phyloP scores from a whole-genome alignment of 1,284 basidiomycete species.

The Irpex lacteus region DNA sequence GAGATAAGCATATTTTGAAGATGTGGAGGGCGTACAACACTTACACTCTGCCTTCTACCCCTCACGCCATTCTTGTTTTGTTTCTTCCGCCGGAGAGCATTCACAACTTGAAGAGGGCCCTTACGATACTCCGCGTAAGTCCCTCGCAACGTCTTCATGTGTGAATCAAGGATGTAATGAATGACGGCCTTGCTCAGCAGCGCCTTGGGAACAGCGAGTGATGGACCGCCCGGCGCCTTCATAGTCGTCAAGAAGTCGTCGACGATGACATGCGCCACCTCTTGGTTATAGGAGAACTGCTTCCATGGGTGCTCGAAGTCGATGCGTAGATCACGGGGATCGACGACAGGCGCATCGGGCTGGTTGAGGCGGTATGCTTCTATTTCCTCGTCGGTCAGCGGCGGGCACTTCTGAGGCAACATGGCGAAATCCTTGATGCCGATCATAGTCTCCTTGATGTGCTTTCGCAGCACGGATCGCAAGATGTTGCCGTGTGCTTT shows the following conservation, averaged over 20 bases:
- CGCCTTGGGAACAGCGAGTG: not conserved
- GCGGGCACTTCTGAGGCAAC: not conserved
- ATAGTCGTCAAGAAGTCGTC: not conserved
- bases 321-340: not conserved
- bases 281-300: slow-evolving; percentile 4
- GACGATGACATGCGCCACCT: not conserved
- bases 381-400: slow-evolving; percentile 5
- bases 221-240: not conserved
- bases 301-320: slow-evolving; percentile 5
- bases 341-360: not conserved
- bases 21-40: not conserved
- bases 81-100: not conserved
- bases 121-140: not conserved
- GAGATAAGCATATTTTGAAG: not conserved
- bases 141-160: not conserved
- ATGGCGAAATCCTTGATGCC: not conserved
- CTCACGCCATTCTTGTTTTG: not conserved
- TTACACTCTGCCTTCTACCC: not conserved
- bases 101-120: not conserved
- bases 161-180: not conserved
- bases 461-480: not conserved
- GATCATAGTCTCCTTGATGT: not conserved
- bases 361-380: not conserved
- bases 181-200: not conserved
- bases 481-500: not conserved